Base-by-base conservation (phyloP, 768 basidiomycete species). In the Gymnopilus junonius region DNA sequence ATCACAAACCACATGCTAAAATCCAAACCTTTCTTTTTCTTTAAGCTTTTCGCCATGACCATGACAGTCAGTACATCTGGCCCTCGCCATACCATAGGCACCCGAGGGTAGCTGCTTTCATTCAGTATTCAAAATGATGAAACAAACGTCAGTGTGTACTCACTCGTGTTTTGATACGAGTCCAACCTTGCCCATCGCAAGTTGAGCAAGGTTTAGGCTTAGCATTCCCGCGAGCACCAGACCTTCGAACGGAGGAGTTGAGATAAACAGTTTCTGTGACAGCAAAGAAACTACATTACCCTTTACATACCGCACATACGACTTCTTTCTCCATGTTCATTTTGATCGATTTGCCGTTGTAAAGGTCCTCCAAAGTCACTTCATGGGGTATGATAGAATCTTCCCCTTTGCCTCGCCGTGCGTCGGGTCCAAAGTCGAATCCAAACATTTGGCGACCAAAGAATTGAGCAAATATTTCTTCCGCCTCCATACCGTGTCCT, bases 341-440 rank as follows among this genome's bases (percentile, higher is more conserved):
- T 72, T 89, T 92, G 60, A 95, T 89, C 10, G 84, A 85, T 76
- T 95, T 96, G 31, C 96, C 97, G 60, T 91, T 92, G 77, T 94
- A 98, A 21, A 96, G 79, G 73, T 99, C 96, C 76, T 97, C 96
- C 31, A 99, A 82, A 4, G 92, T 90, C 57, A 97, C 92, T 40
- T 93, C 84, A 73, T 96, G 91, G 3, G 88, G 86, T 65, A 94
- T 87, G 48, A 89, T 80, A 21, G 89, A 85, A 72, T 95, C 89
- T 67, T 91, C 82, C 15, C 90, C 90, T 68, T 86, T 88, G 14
- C 79, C 79, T 65, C 85, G 77, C 65, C 82, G 77, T 63, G 80
- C 65, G 32, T 82, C 84, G 55, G 87, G 83, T 46, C 83, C 87
- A 69, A 91, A 91, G 58, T 86, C 84, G 70, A 94, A 94, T 58